Evolutionary conservation across 176 grass and related monocot species (phyloP).

Genomic region (Eleusine indica): DNA sequence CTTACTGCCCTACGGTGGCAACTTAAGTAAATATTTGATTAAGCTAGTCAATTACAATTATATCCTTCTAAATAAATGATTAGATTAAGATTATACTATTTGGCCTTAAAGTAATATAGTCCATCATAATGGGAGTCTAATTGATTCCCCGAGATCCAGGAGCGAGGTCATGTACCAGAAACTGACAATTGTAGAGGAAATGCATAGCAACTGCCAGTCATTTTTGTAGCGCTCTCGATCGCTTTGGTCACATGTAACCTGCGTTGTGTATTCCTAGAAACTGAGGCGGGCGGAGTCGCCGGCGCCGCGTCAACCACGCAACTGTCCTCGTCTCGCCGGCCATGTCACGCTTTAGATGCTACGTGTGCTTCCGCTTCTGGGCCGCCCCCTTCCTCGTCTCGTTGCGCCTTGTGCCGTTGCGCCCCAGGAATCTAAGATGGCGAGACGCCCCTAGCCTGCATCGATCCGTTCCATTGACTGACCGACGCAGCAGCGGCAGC

Average conservation of each 20-base stretch:
- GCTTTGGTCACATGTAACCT: not conserved
- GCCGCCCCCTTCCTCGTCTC: not conserved
- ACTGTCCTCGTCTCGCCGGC: not conserved
- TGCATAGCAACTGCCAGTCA: not conserved
- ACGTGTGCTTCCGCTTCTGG: not conserved
- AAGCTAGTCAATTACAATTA: too few species aligned
- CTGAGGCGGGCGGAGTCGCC: not conserved
- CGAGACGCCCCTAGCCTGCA: not conserved
- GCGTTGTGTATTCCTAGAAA: not conserved
- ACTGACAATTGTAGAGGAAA: too few species aligned
- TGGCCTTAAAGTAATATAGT: too few species aligned
- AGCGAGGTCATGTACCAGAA: too few species aligned
- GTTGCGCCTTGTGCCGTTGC: slow-evolving; percentile 31
- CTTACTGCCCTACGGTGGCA: too few species aligned
- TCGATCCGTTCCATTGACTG: not conserved
- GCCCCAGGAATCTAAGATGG: slow-evolving; percentile 15
- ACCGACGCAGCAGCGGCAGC: not conserved
- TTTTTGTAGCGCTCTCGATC: not conserved
- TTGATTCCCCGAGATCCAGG: too few species aligned
- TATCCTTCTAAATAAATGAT: too few species aligned
- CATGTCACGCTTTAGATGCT: not conserved
- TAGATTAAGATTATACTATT: too few species aligned
- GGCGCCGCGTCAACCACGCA: slow-evolving; percentile 37
- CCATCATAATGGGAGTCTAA: too few species aligned
- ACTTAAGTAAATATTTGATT: too few species aligned